Evolutionary conservation across 148 eudicot species (phyloP).

Genomic region (Nepenthes gracilis): DNA sequence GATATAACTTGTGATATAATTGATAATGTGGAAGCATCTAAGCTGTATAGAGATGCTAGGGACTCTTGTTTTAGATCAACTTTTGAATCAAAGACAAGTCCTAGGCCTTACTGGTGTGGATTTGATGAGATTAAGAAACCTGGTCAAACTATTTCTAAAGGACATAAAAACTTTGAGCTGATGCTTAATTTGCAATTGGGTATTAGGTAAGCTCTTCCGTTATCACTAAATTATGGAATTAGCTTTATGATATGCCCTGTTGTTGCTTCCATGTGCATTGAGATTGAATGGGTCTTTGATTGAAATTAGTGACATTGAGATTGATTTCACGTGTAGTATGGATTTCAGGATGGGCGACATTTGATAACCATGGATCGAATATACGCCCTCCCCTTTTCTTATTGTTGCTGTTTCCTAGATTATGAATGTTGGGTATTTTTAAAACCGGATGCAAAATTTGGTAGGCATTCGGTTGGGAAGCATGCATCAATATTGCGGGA

Average conservation of each 20-base stretch:
- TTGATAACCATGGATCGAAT: neutral
- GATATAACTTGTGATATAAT: conserved; percentile 41
- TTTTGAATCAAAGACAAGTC: conserved; percentile 1
- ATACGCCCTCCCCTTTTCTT: neutral
- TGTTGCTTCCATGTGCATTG: no score
- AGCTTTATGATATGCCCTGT: no score
- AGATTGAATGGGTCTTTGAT: no score
- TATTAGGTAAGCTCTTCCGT: conserved; percentile 28
- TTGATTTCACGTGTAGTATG: no score
- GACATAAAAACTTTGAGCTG: conserved; percentile 56
- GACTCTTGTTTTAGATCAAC: conserved; percentile 2
- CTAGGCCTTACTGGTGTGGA: conserved; percentile 33
- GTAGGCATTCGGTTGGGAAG: conserved; percentile 60
- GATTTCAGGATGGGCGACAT: neutral
- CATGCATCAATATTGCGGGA: conserved; percentile 45
- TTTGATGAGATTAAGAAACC: conserved; percentile 37
- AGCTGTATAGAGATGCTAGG: conserved; percentile 25
- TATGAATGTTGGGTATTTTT: conserved; percentile 6
- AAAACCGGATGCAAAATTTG: conserved; percentile 3
- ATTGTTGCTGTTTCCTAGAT: neutral
- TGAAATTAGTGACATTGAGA: no score
- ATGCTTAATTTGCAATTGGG: conserved; percentile 69
- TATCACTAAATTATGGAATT: no score
- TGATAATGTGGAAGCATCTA: conserved; percentile 25
- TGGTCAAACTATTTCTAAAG: conserved; percentile 37